Conservation (phyloP, 179 eudicot genomes). For the Gypsophila paniculata region DNA sequence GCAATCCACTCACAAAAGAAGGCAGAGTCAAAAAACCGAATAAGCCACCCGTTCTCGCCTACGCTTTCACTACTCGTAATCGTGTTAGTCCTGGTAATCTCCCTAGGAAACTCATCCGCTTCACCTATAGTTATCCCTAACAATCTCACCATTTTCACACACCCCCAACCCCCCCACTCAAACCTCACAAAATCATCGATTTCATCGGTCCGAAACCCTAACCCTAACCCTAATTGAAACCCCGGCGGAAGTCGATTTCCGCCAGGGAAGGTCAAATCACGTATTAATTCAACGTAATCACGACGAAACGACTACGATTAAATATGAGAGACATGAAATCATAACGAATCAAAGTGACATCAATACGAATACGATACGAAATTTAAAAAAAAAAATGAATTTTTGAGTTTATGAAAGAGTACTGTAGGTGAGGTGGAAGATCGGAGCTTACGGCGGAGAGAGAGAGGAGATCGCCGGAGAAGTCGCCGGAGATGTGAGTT, state of each 20-base stretch:
- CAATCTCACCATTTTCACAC: constrained; percentile 54
- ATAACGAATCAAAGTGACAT: neutral
- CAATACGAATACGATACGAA: no score
- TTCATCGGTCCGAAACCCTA: constrained; percentile 16
- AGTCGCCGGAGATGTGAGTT: neutral
- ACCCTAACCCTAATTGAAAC: constrained; percentile 34
- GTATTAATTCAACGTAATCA: neutral
- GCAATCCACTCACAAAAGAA: constrained; percentile 99
- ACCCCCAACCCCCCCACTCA: neutral
- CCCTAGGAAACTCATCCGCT: constrained; percentile 78
- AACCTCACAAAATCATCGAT: constrained; percentile 3
- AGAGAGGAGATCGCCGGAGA: constrained; percentile 12
- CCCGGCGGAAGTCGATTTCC: constrained; percentile 27
- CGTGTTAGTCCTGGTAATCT: constrained; percentile 70
- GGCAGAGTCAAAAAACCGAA: constrained; percentile 87
- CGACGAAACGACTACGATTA: neutral
- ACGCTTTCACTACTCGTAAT: constrained; percentile 51
- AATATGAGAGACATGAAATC: neutral
- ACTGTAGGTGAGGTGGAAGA: neutral
- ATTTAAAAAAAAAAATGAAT: no score
- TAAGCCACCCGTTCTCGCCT: constrained; percentile 92
- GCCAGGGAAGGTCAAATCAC: constrained; percentile 21
- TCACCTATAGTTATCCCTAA: constrained; percentile 72
- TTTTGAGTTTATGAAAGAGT: neutral
- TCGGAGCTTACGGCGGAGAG: constrained; percentile 33